Percentiles rank a stretch among this genome's conserved stretches.
Conservation (phyloP, 225 moss, liverwort and hornwort genomes). For the Bryum argenteum region DNA sequence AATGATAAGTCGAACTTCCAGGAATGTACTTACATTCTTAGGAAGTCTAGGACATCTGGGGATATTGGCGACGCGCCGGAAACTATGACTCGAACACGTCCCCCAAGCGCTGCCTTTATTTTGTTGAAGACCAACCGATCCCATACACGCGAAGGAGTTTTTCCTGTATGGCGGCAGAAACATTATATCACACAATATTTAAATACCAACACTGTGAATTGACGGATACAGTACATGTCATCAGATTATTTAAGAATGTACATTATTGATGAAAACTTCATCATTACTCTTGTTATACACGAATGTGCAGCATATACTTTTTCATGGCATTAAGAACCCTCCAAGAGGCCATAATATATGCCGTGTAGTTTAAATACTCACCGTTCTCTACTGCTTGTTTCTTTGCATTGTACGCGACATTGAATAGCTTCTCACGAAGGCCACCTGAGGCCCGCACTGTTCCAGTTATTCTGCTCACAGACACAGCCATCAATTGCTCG, state of each 20-base stretch:
- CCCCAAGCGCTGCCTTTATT: slow-evolving; percentile 80
- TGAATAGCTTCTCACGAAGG: slow-evolving; percentile 82
- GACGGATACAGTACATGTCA: neutral
- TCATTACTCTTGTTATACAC: neutral
- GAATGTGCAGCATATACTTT: neutral
- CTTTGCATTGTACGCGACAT: slow-evolving; percentile 85
- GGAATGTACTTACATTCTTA: slow-evolving; percentile 51
- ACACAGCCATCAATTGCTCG: neutral
- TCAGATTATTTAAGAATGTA: neutral
- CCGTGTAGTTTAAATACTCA: slow-evolving; percentile 3
- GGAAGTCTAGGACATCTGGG: slow-evolving; percentile 79
- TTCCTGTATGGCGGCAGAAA: slow-evolving; percentile 52
- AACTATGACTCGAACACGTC: slow-evolving; percentile 75
- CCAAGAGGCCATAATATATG: neutral
- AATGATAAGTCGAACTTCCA: neutral
- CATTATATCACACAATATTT: neutral
- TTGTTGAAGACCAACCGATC: slow-evolving; percentile 97
- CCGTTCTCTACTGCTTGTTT: slow-evolving; percentile 75
- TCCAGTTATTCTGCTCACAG: slow-evolving; percentile 57
- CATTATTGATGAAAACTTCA: neutral
- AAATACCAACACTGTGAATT: neutral
- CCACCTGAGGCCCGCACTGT: slow-evolving; percentile 80
- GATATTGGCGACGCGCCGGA: slow-evolving; percentile 97
- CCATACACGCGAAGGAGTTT: slow-evolving; percentile 88
- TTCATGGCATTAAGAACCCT: slow-evolving; percentile 6